Evolutionary conservation across 2,329 filamentous ascomycete species (phyloP), one percentile per base, ranked within the genome.

Genomic region (Trichoderma oligosporum): DNA sequence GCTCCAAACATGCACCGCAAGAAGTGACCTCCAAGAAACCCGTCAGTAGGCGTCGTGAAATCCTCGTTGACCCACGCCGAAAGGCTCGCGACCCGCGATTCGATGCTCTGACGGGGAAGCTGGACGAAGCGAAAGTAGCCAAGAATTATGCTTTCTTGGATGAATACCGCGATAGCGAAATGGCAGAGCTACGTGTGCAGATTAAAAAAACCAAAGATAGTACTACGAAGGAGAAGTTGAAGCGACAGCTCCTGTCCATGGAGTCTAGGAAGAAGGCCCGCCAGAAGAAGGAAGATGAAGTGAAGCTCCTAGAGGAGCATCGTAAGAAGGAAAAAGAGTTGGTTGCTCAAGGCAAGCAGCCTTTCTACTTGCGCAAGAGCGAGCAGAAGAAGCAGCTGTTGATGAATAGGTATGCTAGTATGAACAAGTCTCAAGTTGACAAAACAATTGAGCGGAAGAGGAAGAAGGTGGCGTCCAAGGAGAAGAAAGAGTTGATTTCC

Each of bases 281-380:
- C 62, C 76, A 84, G 64, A 78, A 81, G 52, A 88, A 86, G 74
- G 87, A 90, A 61, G 82, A 85, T 60, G 84, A 88, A 71, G 78
- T 83, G 64, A 81, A 84, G 57, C 75, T 97, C 39, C 66, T 93
- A 54, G 78, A 83, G 42, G 85, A 88, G 71, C 92, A 97, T 75
- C 83, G 88, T 67, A 82, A 82, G 74, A 81, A 85, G 71, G 94
- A 99, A 78, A 91, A 90, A 75, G 88, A 92, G 70, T 76, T 89
- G 60, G 85, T 97, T 51, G 85, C 85, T 66, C 83, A 95, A 75
- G 94, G 94, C 60, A 97, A 97, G 83, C 84, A 82, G 70, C 93
- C 94, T 0, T 99, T 91, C 75, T 97, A 90, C 73, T 77, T 97
- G 66, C 99, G 99, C 83, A 87, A 86, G 76, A 85, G 86, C 68